phyloP scores from a whole-genome alignment of 345 rosid genomes.

The Hypericum androsaemum region DNA sequence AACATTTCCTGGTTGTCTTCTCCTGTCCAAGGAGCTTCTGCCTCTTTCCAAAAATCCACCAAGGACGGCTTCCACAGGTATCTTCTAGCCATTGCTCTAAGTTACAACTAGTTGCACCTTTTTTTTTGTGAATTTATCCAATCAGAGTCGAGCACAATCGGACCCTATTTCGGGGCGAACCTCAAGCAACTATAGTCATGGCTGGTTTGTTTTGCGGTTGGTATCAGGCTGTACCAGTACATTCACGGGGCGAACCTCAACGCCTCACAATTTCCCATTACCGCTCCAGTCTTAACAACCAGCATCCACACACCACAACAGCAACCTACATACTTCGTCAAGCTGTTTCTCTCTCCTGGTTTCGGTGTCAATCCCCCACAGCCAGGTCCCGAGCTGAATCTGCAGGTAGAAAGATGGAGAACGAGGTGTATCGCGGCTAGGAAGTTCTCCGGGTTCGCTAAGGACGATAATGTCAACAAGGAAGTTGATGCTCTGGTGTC shows the following conservation, averaged over 20 bases:
- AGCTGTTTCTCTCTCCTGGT: conserved; percentile 13
- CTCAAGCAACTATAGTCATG: no score
- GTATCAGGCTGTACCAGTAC: conserved; percentile 36
- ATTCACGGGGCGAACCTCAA: conserved; percentile 35
- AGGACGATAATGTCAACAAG: conserved; percentile 22
- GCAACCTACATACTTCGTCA: conserved; percentile 6
- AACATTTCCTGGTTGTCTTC: conserved; percentile 33
- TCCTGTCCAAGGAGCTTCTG: conserved; percentile 24
- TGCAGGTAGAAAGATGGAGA: conserved; percentile 30
- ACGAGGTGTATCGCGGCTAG: conserved; percentile 30
- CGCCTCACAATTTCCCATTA: conserved; percentile 15
- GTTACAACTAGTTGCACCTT: no score
- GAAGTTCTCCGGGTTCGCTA: conserved; percentile 34
- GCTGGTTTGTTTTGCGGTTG: background rate
- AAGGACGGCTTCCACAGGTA: conserved; percentile 45
- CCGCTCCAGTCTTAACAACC: conserved; percentile 40
- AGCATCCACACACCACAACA: conserved; percentile 7
- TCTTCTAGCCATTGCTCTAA: background rate
- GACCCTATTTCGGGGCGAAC: no score
- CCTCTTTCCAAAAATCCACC: conserved; percentile 32
- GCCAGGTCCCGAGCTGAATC: conserved; percentile 26
- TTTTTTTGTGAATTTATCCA: no score
- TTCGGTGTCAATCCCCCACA: conserved; percentile 18
- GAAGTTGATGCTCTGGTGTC: conserved; percentile 24
- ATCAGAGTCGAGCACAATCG: no score